Conservation (phyloP, 441 rosid species). For the Flueggea neowawraea region DNA sequence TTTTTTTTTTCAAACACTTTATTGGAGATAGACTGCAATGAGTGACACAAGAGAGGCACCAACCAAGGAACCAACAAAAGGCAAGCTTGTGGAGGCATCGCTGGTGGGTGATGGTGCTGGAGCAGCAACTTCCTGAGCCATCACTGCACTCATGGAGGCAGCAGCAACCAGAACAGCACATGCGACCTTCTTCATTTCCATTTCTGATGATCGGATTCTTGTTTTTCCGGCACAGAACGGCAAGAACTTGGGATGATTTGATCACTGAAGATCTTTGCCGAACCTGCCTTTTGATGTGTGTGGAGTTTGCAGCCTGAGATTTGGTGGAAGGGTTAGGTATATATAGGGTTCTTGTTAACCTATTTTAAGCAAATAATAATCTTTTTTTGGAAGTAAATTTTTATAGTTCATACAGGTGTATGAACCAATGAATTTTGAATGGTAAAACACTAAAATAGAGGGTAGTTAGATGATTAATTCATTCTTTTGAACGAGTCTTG, state of each 20-base stretch:
- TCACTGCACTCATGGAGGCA: constrained; percentile 55
- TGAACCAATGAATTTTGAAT: neutral
- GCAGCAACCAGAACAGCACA: constrained; percentile 52
- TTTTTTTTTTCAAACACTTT: constrained; percentile 2
- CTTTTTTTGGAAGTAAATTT: neutral
- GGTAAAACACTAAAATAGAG: neutral
- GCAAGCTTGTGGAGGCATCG: constrained; percentile 38
- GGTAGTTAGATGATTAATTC: neutral
- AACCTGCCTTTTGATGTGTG: constrained; percentile 11
- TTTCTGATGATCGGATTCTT: constrained; percentile 6
- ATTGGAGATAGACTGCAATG: constrained; percentile 55
- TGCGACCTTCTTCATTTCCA: constrained; percentile 76
- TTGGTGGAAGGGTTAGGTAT: neutral
- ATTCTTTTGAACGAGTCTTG: neutral
- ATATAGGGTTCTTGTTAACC: constrained; percentile 4
- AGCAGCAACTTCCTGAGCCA: constrained; percentile 38
- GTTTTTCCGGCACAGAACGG: neutral
- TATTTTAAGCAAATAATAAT: neutral
- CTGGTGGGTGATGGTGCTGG: constrained; percentile 43
- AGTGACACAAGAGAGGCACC: constrained; percentile 65
- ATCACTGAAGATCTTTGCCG: neutral
- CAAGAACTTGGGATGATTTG: neutral
- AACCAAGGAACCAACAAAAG: constrained; percentile 51
- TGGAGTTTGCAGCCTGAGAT: constrained; percentile 20
- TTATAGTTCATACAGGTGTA: neutral